Evolutionary conservation across 192 early-diverging fungal species (phyloP), one percentile per base, ranked within the genome.

Genomic region (Obelidium mucronatum): DNA sequence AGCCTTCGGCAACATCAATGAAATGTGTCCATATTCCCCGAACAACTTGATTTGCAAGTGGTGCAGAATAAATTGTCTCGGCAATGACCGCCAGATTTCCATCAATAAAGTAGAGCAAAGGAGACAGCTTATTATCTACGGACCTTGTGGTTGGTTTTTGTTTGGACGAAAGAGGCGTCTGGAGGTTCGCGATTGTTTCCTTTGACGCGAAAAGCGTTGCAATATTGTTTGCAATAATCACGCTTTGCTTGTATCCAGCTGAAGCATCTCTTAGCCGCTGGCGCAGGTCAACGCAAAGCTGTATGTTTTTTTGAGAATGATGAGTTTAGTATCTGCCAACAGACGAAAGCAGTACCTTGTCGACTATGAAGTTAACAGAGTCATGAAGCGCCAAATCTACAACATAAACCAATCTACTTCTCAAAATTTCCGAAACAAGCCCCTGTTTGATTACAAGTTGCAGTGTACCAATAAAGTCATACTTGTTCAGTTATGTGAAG

Each of bases 171-270:
- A 34, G 54, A 11, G 70, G 70, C 15, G 40, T 34, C 24, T 31
- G 36, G 34, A 42, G 19, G 8, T 72, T 55, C 40, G 33, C 58
- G 28, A 58, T 72, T 2, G 70, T 4, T 0, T 5, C 5, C 37
- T 72, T 58, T 19, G 70, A 72, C 1, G 54, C 0, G 35, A 72
- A 72, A 13, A 72, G 55, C n/a, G 31, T 72, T 6, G 35, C 30
- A 36, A 72, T 58, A 72, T 72, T 72, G 36, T 72, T 72, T 51
- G 55, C 70, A 19, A 72, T 55, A 36, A 72, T 72, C 34, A 72
- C 55, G 15, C 52, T 72, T 58, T 72, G 19, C 37, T 72, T 72
- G 55, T 72, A 54, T 6, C 53, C 70, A 36, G 70, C 70, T 15
- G 70, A 72, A 13, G 40, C 70, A 30, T 72, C 70, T 34, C 58